Conservation (phyloP, 2,329 filamentous ascomycete species). For the Aspergillus glaucus region DNA sequence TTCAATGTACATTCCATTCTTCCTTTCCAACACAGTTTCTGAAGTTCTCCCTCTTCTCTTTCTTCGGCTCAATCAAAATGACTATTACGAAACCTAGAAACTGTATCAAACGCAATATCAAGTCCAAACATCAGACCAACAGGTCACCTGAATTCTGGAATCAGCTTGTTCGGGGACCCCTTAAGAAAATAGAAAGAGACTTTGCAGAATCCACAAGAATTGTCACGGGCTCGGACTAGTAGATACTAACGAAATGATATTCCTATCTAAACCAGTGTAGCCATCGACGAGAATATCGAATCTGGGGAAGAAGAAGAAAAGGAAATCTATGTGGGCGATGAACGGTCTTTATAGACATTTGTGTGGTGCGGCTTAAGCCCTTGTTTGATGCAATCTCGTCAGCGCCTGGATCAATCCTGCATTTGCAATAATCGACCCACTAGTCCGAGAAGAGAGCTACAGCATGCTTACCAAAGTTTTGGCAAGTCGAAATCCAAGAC, state of each 20-base stretch:
- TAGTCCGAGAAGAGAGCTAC: not conserved
- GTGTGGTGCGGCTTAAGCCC: no score
- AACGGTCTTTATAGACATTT: no score
- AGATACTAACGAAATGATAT: no score
- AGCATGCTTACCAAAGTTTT: slow-evolving; percentile 7
- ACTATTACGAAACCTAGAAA: not conserved
- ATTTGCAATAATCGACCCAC: slow-evolving; percentile 13
- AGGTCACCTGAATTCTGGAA: not conserved
- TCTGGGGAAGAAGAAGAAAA: no score
- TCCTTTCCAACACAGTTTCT: not conserved
- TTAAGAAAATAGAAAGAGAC: no score
- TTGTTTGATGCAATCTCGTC: slow-evolving; percentile 13
- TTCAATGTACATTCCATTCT: no score
- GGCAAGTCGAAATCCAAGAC: slow-evolving; percentile 9
- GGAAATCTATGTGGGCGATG: no score
- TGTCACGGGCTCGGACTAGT: no score
- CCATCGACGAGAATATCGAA: no score
- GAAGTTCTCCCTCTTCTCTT: not conserved
- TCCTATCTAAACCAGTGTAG: no score
- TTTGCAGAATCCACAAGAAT: no score
- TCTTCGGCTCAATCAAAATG: not conserved
- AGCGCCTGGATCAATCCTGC: slow-evolving; percentile 18
- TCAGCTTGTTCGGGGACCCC: no score
- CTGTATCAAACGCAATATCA: not conserved
- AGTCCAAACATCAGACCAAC: not conserved